Base-by-base conservation (phyloP, 148 eudicot species). In the Pouteria glomerata region DNA sequence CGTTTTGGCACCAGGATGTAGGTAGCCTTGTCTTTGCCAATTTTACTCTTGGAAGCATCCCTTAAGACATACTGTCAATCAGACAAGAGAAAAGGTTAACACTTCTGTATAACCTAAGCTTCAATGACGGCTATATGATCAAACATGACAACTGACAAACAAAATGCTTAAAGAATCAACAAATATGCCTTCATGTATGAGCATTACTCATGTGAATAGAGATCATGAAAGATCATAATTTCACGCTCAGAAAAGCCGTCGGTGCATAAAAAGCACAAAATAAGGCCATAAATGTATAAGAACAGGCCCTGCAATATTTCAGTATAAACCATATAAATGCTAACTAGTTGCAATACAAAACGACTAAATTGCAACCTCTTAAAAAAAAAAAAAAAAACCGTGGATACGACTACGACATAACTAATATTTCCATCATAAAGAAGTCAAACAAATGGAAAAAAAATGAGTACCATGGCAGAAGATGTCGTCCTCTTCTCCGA, bases 1-100 rank as follows among this genome's bases (percentile, higher is more conserved):
- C 85, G 81, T 48, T 80, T 88, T 21, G 87, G 63, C 66, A 81
- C 81, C 71, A 79, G 67, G 64, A 76, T 73, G 69, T 83, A 79
- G 3, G 86, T 74, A 39, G 96, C 76, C 74, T 87, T 89, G 57
- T 83, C 96, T 75, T 89, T 94, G 75, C 84, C 87, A 78, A 79
- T 82, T 47, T 83, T 41, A 72, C 77, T 74, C 84, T 84, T 95
- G 63, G 85, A 82, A 71, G 76, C 76, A 55, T 85, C 80, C 85
- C 86, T 86, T 51, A 83, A 61, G 55, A 89, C 86, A 80, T 95
- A 95, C 98, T 95, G 84, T 62, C 48, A 68, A 62, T 33, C 45
- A 60, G 15, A 57, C 27, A 19, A 18, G n/a, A 19, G 55, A 18
- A 23, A 14, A 16, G 31, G 50, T 44, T 23, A 72, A 4, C 33